These are phyloP conservation scores for Coffea canephora DNA, from an alignment of 257 asterid genomes.

Conservation along the genomic window DNA sequence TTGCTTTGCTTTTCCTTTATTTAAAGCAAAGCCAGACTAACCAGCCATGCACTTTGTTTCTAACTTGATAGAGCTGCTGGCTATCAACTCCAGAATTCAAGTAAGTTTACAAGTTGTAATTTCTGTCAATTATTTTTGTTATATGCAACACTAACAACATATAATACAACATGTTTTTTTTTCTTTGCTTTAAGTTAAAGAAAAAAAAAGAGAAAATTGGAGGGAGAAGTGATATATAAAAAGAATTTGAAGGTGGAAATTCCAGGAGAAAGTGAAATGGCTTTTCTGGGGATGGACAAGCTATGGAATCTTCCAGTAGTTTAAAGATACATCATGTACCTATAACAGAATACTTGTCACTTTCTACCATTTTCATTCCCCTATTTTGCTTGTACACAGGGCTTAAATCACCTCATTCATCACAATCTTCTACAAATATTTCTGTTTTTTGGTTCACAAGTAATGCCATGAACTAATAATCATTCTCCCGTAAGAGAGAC, in stretches of 20 bases:
- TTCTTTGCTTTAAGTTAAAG: background rate
- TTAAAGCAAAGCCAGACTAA: conserved; percentile 27
- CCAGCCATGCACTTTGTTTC: conserved; percentile 8
- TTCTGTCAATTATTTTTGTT: background rate
- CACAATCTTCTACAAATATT: background rate
- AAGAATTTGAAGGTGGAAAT: conserved; percentile 57
- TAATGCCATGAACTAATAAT: no score
- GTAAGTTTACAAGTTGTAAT: conserved; percentile 4
- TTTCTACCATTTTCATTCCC: background rate
- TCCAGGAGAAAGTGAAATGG: conserved; percentile 21
- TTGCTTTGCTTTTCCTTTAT: conserved; percentile 17
- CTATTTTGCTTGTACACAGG: background rate
- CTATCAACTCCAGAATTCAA: background rate
- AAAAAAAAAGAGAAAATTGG: conserved; percentile 31
- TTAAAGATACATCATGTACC: background rate
- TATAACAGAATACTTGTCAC: background rate
- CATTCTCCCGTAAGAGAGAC: no score
- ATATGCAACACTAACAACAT: background rate
- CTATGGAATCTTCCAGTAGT: background rate
- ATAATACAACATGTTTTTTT: no score
- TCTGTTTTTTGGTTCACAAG: background rate
- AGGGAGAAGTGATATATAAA: conserved; percentile 25
- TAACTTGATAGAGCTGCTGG: conserved; percentile 5
- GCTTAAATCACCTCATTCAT: background rate
- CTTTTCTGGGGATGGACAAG: conserved; percentile 14